These are phyloP conservation scores for Pseudomicrostroma phylloplanum DNA, from an alignment of 1,284 basidiomycete genomes.

Conservation along the genomic window DNA sequence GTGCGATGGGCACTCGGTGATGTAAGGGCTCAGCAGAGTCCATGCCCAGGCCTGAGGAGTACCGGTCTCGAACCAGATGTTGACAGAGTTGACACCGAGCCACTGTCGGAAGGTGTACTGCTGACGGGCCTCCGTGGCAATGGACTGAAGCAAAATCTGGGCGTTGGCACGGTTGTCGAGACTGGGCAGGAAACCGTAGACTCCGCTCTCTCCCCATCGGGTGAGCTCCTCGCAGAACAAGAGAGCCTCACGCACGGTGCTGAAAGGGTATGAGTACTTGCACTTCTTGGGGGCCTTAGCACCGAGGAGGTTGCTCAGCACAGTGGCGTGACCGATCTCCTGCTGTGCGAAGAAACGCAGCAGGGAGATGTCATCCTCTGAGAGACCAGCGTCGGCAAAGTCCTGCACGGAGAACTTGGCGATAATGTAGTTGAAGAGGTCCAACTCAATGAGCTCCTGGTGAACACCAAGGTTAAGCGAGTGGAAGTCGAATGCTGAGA, in stretches of 20 bases:
- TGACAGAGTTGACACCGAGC: slow-evolving; percentile 27
- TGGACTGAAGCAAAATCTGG: slow-evolving; percentile 34
- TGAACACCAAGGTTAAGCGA: slow-evolving; percentile 26
- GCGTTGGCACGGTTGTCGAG: slow-evolving; percentile 34
- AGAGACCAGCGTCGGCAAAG: slow-evolving; percentile 25
- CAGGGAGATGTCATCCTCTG: slow-evolving; percentile 25
- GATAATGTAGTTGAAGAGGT: slow-evolving; percentile 36
- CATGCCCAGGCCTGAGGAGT: slow-evolving; percentile 36
- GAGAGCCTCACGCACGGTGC: slow-evolving; percentile 28
- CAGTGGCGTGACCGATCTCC: slow-evolving; percentile 33
- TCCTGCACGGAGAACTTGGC: slow-evolving; percentile 32
- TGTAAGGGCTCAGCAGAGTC: slow-evolving; percentile 33
- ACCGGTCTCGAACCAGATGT: slow-evolving; percentile 38
- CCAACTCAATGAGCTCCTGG: slow-evolving; percentile 41
- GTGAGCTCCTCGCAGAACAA: slow-evolving; percentile 32
- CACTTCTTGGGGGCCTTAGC: slow-evolving; percentile 27
- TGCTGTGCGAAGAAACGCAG: slow-evolving; percentile 35
- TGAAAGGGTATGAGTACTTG: slow-evolving; percentile 29
- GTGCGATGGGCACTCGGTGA: slow-evolving; percentile 25
- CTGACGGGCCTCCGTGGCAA: slow-evolving; percentile 36
- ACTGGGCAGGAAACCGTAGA: slow-evolving; percentile 30
- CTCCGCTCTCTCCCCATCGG: slow-evolving; percentile 35
- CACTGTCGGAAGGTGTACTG: slow-evolving; percentile 31
- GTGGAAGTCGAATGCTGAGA: slow-evolving; percentile 32
- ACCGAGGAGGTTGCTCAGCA: slow-evolving; percentile 34